phyloP scores from a whole-genome alignment of 2,329 filamentous ascomycete species.

The Calonectria hawksworthii region DNA sequence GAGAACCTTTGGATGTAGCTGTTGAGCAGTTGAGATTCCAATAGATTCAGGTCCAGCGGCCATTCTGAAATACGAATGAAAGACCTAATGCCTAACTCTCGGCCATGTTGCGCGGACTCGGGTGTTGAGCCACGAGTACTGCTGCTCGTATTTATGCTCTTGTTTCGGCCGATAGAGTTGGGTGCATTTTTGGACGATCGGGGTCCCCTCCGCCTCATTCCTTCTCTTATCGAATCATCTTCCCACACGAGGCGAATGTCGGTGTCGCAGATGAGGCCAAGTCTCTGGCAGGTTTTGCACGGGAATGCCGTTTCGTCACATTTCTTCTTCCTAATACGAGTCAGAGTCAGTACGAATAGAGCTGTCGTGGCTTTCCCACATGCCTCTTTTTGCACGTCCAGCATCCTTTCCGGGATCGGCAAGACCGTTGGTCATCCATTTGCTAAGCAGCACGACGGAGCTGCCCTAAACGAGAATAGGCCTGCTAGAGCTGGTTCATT shows the following conservation, averaged over 20 bases:
- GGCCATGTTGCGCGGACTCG: no score
- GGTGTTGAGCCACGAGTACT: no score
- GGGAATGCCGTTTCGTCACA: conserved; percentile 26
- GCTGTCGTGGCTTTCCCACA: not conserved
- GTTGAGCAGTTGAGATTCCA: conserved; percentile 31
- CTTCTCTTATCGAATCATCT: conserved; percentile 30
- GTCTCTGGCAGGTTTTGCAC: conserved; percentile 26
- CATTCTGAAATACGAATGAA: conserved; percentile 20
- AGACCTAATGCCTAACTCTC: not conserved
- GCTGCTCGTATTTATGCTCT: no score
- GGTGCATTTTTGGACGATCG: not conserved
- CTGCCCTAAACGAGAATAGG: not conserved
- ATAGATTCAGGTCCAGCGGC: conserved; percentile 28
- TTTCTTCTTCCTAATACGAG: conserved; percentile 19
- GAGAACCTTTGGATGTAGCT: conserved; percentile 39
- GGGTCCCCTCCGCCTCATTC: conserved; percentile 34
- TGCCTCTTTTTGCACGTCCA: conserved; percentile 5
- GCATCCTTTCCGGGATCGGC: not conserved
- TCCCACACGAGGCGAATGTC: conserved; percentile 35
- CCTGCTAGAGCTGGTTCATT: no score
- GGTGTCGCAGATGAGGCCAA: conserved; percentile 24
- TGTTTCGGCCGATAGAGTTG: not conserved
- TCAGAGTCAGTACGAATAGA: not conserved
- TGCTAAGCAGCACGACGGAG: not conserved
- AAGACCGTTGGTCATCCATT: not conserved